Evolutionary conservation across 306 rosid genomes (phyloP).

Genomic region (Hippophae tibetana): DNA sequence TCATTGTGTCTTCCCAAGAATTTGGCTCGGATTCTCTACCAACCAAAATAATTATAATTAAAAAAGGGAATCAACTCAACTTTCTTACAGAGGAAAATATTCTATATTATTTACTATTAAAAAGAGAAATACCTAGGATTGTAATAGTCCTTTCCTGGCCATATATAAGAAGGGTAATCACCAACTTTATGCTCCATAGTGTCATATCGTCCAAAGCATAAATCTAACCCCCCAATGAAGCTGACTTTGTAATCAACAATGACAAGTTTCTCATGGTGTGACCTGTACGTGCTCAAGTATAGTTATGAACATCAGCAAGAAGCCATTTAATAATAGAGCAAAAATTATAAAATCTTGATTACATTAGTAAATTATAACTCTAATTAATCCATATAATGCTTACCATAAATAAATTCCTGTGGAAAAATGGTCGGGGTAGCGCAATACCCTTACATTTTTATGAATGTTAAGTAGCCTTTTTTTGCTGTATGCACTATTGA

Average conservation of each 20-base stretch:
- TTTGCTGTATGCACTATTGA: constrained; percentile 37
- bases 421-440: constrained; percentile 38
- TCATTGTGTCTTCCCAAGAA: constrained; percentile 43
- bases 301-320: not conserved
- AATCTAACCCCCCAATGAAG: constrained; percentile 42
- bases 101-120: not conserved
- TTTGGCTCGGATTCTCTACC: constrained; percentile 51
- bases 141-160: constrained; percentile 51
- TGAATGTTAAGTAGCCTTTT: constrained; percentile 33
- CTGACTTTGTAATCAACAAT: constrained; percentile 38
- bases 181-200: constrained; percentile 36
- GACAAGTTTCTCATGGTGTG: constrained; percentile 46
- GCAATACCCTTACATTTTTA: constrained; percentile 33
- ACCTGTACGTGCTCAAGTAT: constrained; percentile 22
- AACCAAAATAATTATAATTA: not conserved
- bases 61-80: not conserved
- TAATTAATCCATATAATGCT: constrained; percentile 1
- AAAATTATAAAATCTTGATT: not conserved
- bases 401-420: constrained; percentile 41
- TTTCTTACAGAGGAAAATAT: not conserved
- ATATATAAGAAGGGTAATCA: constrained; percentile 32
- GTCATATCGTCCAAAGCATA: constrained; percentile 47
- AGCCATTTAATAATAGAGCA: not conserved
- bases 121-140: constrained; percentile 27
- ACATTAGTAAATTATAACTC: not conserved